Percentiles rank a stretch among this genome's conserved stretches.
phyloP scores from a whole-genome alignment of 2,329 filamentous ascomycete genomes.

The Xylariaceae sp. region DNA sequence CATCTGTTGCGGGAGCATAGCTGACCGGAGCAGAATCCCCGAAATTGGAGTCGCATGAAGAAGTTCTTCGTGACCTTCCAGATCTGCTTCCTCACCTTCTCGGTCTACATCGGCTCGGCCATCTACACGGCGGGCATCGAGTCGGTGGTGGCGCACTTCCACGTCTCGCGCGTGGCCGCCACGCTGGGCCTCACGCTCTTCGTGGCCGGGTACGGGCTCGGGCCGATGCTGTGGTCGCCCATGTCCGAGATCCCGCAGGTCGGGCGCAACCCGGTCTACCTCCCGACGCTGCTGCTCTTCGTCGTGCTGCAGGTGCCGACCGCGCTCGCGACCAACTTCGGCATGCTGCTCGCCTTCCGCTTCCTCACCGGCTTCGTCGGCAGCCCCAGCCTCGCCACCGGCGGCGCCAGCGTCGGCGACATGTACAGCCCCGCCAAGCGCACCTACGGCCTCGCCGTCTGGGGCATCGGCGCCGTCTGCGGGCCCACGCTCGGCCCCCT shows the following conservation, averaged over 20 bases:
- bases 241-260: slow-evolving; percentile 50
- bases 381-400: slow-evolving; percentile 19
- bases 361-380: slow-evolving; percentile 43
- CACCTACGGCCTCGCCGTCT: slow-evolving; percentile 35
- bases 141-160: slow-evolving; percentile 12
- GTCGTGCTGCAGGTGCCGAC: slow-evolving; percentile 46
- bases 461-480: slow-evolving; percentile 31
- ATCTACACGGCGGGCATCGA: slow-evolving; percentile 16
- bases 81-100: slow-evolving; percentile 20
- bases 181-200: slow-evolving; percentile 19
- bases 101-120: slow-evolving; percentile 19
- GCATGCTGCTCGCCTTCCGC: slow-evolving; percentile 42
- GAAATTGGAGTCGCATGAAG: slow-evolving; percentile 30
- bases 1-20: not conserved
- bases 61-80: slow-evolving; percentile 26
- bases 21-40: slow-evolving; percentile 17
- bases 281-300: slow-evolving; percentile 48
- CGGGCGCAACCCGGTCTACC: slow-evolving; percentile 51
- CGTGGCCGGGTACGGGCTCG: slow-evolving; percentile 18
- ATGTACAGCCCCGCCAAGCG: slow-evolving; percentile 28
- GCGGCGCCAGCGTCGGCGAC: slow-evolving; percentile 20
- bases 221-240: slow-evolving; percentile 49
- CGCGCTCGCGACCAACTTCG: slow-evolving; percentile 45
- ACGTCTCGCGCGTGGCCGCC: slow-evolving; percentile 13
- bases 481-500: slow-evolving; percentile 42